Conservation (phyloP, 2,329 filamentous ascomycete genomes). For the Fusarium camptoceras region DNA sequence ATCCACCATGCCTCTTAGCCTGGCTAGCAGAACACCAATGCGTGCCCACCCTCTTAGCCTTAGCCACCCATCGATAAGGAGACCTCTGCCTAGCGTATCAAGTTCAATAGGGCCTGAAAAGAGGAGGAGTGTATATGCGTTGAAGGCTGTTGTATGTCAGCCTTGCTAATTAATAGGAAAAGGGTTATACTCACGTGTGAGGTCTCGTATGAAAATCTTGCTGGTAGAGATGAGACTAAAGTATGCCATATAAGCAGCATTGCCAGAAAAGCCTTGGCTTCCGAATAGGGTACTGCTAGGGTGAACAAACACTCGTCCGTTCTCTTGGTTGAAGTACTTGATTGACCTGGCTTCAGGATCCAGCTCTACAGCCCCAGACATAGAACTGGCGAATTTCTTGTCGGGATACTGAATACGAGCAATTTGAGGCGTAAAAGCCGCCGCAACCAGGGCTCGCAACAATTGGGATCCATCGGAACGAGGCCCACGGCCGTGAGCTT, state of each 20-base stretch:
- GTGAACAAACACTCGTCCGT: slow-evolving; percentile 91
- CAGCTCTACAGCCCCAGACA: slow-evolving; percentile 89
- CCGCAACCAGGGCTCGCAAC: slow-evolving; percentile 76
- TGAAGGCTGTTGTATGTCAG: slow-evolving; percentile 72
- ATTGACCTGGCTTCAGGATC: slow-evolving; percentile 93
- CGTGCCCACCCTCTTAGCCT: slow-evolving; percentile 89
- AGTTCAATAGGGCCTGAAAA: slow-evolving; percentile 88
- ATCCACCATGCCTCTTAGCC: slow-evolving; percentile 88
- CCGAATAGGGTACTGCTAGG: slow-evolving; percentile 89
- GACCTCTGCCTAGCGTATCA: slow-evolving; percentile 86
- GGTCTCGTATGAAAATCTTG: slow-evolving; percentile 90
- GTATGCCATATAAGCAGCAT: slow-evolving; percentile 84
- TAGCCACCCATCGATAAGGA: slow-evolving; percentile 94
- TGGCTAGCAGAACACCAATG: slow-evolving; percentile 88
- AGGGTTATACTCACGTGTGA: slow-evolving; percentile 76
- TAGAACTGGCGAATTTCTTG: slow-evolving; percentile 90
- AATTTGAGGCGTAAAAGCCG: slow-evolving; percentile 85
- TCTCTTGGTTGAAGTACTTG: slow-evolving; percentile 90
- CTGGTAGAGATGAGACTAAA: slow-evolving; percentile 92
- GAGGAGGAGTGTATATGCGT: slow-evolving; percentile 86
- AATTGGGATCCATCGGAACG: slow-evolving; percentile 58
- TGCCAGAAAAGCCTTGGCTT: slow-evolving; percentile 79
- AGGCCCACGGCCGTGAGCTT: slow-evolving; percentile 38
- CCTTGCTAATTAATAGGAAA: not conserved
- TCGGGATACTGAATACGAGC: slow-evolving; percentile 93